These are phyloP conservation scores for Claviceps spartinae DNA, from an alignment of 2,329 filamentous ascomycete species.

Conservation along the genomic window DNA sequence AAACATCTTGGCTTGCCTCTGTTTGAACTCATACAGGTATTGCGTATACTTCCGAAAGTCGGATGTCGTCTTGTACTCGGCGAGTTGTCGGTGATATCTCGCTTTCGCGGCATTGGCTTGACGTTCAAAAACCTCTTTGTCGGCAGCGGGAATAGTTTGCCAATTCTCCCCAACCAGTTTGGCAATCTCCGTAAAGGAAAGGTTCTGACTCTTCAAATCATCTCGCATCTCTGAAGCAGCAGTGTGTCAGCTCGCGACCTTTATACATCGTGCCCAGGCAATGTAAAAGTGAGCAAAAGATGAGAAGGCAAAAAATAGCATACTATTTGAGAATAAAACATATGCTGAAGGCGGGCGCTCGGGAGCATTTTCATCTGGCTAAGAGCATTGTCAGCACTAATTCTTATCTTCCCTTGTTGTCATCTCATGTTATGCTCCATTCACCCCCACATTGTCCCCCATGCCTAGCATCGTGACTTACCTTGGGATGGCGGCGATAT, in stretches of 20 bases:
- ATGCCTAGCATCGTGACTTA: conserved; percentile 15
- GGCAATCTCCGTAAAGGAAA: conserved; percentile 73
- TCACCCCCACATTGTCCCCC: too few relatives aligned
- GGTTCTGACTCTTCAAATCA: conserved; percentile 58
- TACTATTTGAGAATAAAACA: conserved; percentile 75
- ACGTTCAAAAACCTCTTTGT: conserved; percentile 60
- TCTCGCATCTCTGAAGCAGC: conserved; percentile 53
- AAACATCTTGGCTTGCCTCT: conserved; percentile 47
- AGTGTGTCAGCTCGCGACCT: not conserved
- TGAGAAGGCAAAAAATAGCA: conserved; percentile 18
- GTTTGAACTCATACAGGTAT: conserved; percentile 67
- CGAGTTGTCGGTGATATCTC: conserved; percentile 58
- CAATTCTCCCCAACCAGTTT: conserved; percentile 72
- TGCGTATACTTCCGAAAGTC: conserved; percentile 54
- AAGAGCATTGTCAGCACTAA: not conserved
- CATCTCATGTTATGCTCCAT: too few relatives aligned
- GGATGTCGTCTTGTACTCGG: conserved; percentile 64
- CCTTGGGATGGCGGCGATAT: conserved; percentile 66
- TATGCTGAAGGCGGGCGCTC: conserved; percentile 72
- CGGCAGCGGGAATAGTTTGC: conserved; percentile 53
- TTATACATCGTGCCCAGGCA: not conserved
- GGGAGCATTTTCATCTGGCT: conserved; percentile 68
- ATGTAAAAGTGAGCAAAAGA: not conserved
- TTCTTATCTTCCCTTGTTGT: not conserved
- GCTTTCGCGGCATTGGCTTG: conserved; percentile 64